Conservation (phyloP, 345 rosid genomes). For the Gossypium turneri region DNA sequence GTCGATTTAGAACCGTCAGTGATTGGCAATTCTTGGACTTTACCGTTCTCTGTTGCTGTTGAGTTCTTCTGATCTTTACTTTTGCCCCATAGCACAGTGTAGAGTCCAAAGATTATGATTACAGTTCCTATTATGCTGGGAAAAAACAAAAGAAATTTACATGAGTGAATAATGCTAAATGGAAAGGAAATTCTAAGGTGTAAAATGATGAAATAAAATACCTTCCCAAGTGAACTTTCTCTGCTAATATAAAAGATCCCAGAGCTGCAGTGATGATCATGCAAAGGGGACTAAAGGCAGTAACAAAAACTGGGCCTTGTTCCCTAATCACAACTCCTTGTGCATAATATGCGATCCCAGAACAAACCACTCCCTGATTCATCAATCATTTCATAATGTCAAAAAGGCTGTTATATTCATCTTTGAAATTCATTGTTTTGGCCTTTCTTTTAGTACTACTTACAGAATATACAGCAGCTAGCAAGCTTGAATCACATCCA, state of each 20-base stretch:
- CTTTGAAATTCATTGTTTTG: background rate
- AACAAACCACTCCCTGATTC: conserved; percentile 82
- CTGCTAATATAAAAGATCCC: conserved; percentile 60
- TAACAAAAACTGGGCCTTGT: conserved; percentile 77
- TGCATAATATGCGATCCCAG: conserved; percentile 77
- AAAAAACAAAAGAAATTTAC: background rate
- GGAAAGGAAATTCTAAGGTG: background rate
- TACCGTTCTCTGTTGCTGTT: conserved; percentile 18
- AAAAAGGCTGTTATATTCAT: background rate
- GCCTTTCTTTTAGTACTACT: conserved; percentile 7
- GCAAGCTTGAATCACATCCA: conserved; percentile 70
- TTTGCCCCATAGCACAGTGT: conserved; percentile 90
- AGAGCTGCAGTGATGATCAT: conserved; percentile 80
- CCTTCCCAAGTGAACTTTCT: conserved; percentile 79
- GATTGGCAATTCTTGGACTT: conserved; percentile 44
- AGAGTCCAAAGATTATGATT: conserved; percentile 70
- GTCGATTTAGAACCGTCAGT: conserved; percentile 22
- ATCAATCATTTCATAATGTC: background rate
- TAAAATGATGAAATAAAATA: conserved; percentile 15
- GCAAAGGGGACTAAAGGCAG: conserved; percentile 79
- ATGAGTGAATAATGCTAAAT: background rate
- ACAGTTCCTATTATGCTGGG: conserved; percentile 75
- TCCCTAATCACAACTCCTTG: conserved; percentile 67
- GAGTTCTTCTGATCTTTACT: conserved; percentile 50
- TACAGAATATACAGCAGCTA: conserved; percentile 80